Evolutionary conservation across 2,329 filamentous ascomycete genomes (phyloP).

Genomic region (Xylariaceae sp.): DNA sequence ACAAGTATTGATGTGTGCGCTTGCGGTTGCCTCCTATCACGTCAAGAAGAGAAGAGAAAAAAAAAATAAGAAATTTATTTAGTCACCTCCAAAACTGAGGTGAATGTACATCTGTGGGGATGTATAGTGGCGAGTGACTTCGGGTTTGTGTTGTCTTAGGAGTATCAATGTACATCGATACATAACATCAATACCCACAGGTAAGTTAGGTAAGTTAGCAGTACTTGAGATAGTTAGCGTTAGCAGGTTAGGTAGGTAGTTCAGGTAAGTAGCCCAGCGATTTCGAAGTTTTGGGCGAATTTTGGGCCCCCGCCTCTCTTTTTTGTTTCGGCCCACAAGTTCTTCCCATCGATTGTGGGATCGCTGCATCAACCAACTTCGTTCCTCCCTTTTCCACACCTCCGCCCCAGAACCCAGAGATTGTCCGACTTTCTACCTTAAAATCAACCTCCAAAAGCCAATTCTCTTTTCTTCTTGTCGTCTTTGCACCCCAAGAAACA

Average conservation of each 20-base stretch:
- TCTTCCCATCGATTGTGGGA: slow-evolving; percentile 28
- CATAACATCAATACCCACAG: no score
- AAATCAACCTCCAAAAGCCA: slow-evolving; percentile 35
- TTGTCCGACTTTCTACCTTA: slow-evolving; percentile 27
- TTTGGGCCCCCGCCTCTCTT: slow-evolving; percentile 29
- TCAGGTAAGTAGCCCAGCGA: no score
- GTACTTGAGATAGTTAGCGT: no score
- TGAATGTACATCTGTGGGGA: neutral
- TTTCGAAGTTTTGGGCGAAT: neutral
- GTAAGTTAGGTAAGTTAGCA: no score
- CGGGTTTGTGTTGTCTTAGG: neutral
- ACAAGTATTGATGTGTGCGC: no score
- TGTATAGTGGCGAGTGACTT: neutral
- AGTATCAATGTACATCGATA: no score
- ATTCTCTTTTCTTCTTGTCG: slow-evolving; percentile 43
- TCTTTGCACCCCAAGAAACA: slow-evolving; percentile 38
- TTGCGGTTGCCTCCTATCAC: no score
- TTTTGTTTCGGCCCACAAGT: slow-evolving; percentile 37
- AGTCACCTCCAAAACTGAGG: no score
- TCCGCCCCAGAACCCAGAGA: slow-evolving; percentile 30
- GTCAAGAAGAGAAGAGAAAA: no score
- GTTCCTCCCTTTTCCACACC: slow-evolving; percentile 36
- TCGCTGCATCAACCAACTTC: slow-evolving; percentile 31
- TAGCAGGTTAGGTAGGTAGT: no score
- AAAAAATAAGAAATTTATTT: no score